Conservation (phyloP, 306 rosid species). For the Castanea mollissima region DNA sequence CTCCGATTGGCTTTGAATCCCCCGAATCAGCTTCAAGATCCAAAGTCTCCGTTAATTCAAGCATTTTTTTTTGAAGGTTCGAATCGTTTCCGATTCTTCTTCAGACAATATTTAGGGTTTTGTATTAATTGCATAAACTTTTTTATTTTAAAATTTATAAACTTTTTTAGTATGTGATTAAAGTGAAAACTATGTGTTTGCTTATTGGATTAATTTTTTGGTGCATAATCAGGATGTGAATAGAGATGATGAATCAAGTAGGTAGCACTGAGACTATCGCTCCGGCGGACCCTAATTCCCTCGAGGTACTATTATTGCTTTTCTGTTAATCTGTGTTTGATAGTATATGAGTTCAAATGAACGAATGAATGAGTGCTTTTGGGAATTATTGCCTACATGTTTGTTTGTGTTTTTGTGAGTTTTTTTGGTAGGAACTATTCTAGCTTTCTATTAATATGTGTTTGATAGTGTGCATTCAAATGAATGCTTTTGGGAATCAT, state of each 20-base stretch:
- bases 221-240: conserved; percentile 40
- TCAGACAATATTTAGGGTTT: conserved; percentile 56
- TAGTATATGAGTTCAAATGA: background rate
- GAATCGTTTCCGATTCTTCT: conserved; percentile 16
- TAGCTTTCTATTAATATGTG: background rate
- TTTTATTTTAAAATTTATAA: no score
- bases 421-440: background rate
- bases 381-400: background rate
- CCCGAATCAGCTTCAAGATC: conserved; percentile 16
- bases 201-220: conserved; percentile 6
- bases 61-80: conserved; percentile 41
- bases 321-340: background rate
- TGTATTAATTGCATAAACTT: conserved; percentile 14
- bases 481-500: background rate
- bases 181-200: background rate
- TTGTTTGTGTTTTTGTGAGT: background rate
- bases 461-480: background rate
- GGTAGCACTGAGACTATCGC: conserved; percentile 68
- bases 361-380: background rate
- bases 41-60: background rate
- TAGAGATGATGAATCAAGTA: conserved; percentile 71
- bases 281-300: conserved; percentile 48
- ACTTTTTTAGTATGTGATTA: background rate
- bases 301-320: conserved; percentile 51
- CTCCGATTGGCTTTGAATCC: conserved; percentile 30